Conservation (phyloP, 2,329 filamentous ascomycete species). For the Phialophora expanda region DNA sequence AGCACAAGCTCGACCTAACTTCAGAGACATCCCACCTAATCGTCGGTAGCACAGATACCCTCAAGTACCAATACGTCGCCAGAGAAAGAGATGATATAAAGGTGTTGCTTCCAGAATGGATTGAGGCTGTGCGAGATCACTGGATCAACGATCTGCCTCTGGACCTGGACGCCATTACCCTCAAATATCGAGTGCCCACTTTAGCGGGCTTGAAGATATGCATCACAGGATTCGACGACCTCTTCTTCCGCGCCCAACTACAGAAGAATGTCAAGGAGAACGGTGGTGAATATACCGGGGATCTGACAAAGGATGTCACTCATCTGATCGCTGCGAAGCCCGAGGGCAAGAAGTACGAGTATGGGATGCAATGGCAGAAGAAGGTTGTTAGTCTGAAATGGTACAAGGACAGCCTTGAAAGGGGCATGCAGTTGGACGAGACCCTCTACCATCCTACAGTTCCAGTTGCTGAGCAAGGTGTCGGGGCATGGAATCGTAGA, state of each 20-base stretch:
- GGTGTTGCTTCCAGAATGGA: slow-evolving; percentile 81
- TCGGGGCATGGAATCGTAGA: slow-evolving; percentile 72
- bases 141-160: slow-evolving; percentile 83
- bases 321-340: slow-evolving; percentile 82
- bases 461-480: slow-evolving; percentile 72
- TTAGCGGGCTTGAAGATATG: slow-evolving; percentile 65
- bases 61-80: slow-evolving; percentile 95
- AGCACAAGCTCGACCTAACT: slow-evolving; percentile 90
- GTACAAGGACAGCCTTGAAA: slow-evolving; percentile 79
- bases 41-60: slow-evolving; percentile 84
- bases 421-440: slow-evolving; percentile 92
- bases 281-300: slow-evolving; percentile 83
- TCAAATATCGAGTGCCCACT: slow-evolving; percentile 53
- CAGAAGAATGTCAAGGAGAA: slow-evolving; percentile 69
- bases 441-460: slow-evolving; percentile 78
- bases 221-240: slow-evolving; percentile 72
- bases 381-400: slow-evolving; percentile 81
- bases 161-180: slow-evolving; percentile 72
- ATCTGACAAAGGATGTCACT: slow-evolving; percentile 83
- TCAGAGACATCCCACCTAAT: slow-evolving; percentile 94
- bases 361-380: slow-evolving; percentile 82
- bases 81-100: slow-evolving; percentile 84
- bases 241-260: slow-evolving; percentile 70
- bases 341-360: slow-evolving; percentile 86
- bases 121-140: slow-evolving; percentile 75